phyloP scores from a whole-genome alignment of 2,329 filamentous ascomycete species.

The Curvularia sp. region DNA sequence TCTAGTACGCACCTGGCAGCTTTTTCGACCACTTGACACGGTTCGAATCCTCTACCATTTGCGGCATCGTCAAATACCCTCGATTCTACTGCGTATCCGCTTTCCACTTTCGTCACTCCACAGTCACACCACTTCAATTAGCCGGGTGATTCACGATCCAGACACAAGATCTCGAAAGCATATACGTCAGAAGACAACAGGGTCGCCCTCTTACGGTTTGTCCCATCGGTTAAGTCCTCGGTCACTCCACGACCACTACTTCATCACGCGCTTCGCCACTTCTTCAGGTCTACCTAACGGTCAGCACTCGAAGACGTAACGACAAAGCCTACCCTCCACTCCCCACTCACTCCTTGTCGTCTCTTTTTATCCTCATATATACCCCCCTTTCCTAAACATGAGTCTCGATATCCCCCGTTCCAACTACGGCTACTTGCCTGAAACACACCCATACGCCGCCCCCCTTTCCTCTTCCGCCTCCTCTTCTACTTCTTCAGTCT shows the following conservation, averaged over 20 bases:
- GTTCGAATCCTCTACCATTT: slow-evolving; percentile 40
- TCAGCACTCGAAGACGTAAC: slow-evolving; percentile 48
- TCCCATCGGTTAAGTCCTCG: slow-evolving; percentile 49
- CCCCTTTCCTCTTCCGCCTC: slow-evolving; percentile 78
- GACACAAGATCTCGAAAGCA: slow-evolving; percentile 37
- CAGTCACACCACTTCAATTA: slow-evolving; percentile 23
- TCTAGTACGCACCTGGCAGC: slow-evolving; percentile 44
- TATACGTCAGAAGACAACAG: slow-evolving; percentile 47
- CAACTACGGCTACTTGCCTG: slow-evolving; percentile 45
- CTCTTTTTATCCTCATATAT: slow-evolving; percentile 39
- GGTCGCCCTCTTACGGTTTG: slow-evolving; percentile 47
- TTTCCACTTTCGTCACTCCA: slow-evolving; percentile 19
- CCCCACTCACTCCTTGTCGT: slow-evolving; percentile 46
- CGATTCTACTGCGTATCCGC: slow-evolving; percentile 30
- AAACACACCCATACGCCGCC: slow-evolving; percentile 68
- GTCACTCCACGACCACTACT: slow-evolving; percentile 52
- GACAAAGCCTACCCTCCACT: slow-evolving; percentile 36
- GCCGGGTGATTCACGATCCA: slow-evolving; percentile 23
- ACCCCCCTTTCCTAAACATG: slow-evolving; percentile 45
- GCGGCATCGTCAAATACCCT: slow-evolving; percentile 42
- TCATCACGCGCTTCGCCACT: slow-evolving; percentile 43
- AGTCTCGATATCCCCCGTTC: slow-evolving; percentile 46
- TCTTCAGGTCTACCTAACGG: slow-evolving; percentile 46
- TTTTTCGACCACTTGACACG: slow-evolving; percentile 44
- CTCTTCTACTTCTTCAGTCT: slow-evolving; percentile 77